Percentiles rank a stretch among this genome's conserved stretches.
Evolutionary conservation across 345 rosid genomes (phyloP).

Genomic region (Triadica sebifera): DNA sequence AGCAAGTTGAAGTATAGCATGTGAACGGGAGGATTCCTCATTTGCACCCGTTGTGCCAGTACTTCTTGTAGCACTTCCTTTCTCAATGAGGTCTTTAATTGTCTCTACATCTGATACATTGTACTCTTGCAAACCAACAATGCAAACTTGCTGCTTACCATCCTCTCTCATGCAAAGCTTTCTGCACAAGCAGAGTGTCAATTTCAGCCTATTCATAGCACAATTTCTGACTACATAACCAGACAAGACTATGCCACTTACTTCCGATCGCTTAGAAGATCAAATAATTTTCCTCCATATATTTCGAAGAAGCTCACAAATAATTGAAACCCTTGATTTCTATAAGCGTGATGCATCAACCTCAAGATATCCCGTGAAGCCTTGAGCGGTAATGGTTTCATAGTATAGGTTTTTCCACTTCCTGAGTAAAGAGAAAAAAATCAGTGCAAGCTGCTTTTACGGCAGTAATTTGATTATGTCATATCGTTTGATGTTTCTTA

Average conservation of each 20-base stretch:
- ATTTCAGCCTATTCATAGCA: slow-evolving; percentile 14
- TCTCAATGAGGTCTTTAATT: slow-evolving; percentile 92
- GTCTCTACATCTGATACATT: slow-evolving; percentile 90
- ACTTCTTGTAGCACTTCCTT: slow-evolving; percentile 86
- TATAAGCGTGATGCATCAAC: slow-evolving; percentile 93
- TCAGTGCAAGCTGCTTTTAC: slow-evolving; percentile 10
- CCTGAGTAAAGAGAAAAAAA: slow-evolving; percentile 43
- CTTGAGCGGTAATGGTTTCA: slow-evolving; percentile 94
- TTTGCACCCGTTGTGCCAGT: slow-evolving; percentile 98
- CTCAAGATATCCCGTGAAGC: slow-evolving; percentile 92
- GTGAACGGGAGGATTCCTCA: slow-evolving; percentile 98
- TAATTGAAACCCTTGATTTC: slow-evolving; percentile 92
- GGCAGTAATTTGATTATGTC: background rate
- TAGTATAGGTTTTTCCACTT: slow-evolving; percentile 95
- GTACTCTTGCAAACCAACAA: slow-evolving; percentile 95
- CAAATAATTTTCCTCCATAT: slow-evolving; percentile 91
- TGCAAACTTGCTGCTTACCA: slow-evolving; percentile 98
- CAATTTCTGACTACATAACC: slow-evolving; percentile 1
- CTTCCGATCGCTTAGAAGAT: slow-evolving; percentile 93
- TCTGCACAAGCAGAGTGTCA: slow-evolving; percentile 36
- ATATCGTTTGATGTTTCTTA: background rate
- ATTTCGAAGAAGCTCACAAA: slow-evolving; percentile 93
- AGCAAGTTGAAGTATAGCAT: slow-evolving; percentile 97
- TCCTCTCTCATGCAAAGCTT: slow-evolving; percentile 98
- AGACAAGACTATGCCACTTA: slow-evolving; percentile 39